Evolutionary conservation across 176 grass and related monocot genomes (phyloP).

Genomic region (Oryza rufipogon): DNA sequence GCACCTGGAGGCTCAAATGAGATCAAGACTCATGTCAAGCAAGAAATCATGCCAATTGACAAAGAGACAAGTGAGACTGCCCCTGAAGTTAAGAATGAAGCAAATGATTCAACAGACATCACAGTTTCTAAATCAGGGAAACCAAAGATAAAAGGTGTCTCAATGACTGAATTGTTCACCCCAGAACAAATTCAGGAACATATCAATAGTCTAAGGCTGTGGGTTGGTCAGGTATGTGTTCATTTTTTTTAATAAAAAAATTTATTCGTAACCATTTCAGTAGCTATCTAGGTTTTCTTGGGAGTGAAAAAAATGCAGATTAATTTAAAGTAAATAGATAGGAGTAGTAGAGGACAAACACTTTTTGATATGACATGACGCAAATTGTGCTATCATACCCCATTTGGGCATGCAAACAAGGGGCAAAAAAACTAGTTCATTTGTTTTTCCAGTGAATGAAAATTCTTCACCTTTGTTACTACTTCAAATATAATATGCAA

Average conservation of each 20-base stretch:
- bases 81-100: slow-evolving; percentile 77
- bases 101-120: slow-evolving; percentile 61
- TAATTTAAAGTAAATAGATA: slow-evolving; percentile 27
- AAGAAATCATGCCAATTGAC: slow-evolving; percentile 69
- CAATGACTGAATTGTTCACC: slow-evolving; percentile 95
- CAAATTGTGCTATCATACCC: slow-evolving; percentile 17
- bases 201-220: slow-evolving; percentile 84
- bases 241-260: neutral
- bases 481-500: slow-evolving; percentile 6
- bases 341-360: neutral
- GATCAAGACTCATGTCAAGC: slow-evolving; percentile 65
- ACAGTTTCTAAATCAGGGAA: slow-evolving; percentile 87
- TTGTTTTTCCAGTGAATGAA: slow-evolving; percentile 11
- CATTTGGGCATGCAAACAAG: neutral
- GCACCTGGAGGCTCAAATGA: slow-evolving; percentile 59
- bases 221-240: slow-evolving; percentile 91
- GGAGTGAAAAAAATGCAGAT: slow-evolving; percentile 6
- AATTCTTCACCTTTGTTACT: neutral
- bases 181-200: slow-evolving; percentile 92
- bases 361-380: slow-evolving; percentile 26
- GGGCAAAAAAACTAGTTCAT: neutral
- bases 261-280: neutral
- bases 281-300: slow-evolving; percentile 13
- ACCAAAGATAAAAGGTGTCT: slow-evolving; percentile 98
- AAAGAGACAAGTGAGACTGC: slow-evolving; percentile 54